A percentile compares a stretch with the other conserved stretches of the same genome.
phyloP scores from a whole-genome alignment of 345 rosid genomes.

The Viola odorata region DNA sequence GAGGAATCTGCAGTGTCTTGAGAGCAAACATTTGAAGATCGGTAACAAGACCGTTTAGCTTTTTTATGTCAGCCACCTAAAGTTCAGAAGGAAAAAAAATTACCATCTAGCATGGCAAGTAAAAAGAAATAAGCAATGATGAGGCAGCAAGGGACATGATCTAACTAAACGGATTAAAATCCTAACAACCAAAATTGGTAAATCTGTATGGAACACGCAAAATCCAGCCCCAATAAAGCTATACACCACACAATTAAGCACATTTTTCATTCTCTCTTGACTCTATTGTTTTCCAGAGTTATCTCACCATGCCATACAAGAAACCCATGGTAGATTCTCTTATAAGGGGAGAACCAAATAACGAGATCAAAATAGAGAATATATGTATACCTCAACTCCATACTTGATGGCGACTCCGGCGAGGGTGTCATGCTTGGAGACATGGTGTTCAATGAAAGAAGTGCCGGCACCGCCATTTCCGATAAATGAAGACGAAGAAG shows the following conservation, averaged over 20 bases:
- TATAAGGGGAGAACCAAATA: not conserved
- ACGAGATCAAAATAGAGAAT: not conserved
- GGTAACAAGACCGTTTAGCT: constrained; percentile 24
- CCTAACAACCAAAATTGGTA: not conserved
- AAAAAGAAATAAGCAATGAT: not conserved
- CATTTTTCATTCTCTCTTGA: not conserved
- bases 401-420: constrained; percentile 35
- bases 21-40: constrained; percentile 36
- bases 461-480: not conserved
- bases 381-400: constrained; percentile 21
- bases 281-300: not conserved
- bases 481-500: too few relatives aligned
- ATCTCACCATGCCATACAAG: not conserved
- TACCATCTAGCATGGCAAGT: not conserved
- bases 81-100: not conserved
- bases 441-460: constrained; percentile 21
- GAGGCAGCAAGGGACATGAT: not conserved
- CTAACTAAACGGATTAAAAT: not conserved
- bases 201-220: not conserved
- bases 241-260: too few relatives aligned
- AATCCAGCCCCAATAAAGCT: not conserved
- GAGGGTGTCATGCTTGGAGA: constrained; percentile 27
- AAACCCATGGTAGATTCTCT: not conserved
- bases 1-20: constrained; percentile 25
- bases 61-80: constrained; percentile 28